These are phyloP conservation scores for Borealophlyctis nickersoniae DNA, from an alignment of 192 early-diverging fungal genomes.

Conservation along the genomic window DNA sequence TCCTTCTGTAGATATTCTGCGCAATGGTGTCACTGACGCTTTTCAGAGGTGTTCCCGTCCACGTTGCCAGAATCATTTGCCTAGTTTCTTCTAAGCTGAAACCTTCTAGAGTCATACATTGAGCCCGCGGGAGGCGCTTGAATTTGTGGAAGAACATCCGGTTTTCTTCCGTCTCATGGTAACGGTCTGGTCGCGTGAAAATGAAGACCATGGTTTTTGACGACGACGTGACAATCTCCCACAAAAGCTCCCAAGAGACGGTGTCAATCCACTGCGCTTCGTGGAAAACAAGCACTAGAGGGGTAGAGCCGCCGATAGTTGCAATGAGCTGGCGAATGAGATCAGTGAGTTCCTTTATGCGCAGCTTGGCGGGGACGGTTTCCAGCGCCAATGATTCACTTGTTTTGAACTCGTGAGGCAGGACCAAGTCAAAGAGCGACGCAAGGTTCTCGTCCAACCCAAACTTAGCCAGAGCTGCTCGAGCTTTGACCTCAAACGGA, in stretches of 20 bases:
- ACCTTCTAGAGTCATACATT: slow-evolving; percentile 28
- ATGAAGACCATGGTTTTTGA: slow-evolving; percentile 26
- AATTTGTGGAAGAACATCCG: slow-evolving; percentile 14
- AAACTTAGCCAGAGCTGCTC: slow-evolving; percentile 16
- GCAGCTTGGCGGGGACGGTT: slow-evolving; percentile 4
- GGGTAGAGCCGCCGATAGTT: slow-evolving; percentile 28
- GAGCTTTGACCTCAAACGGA: slow-evolving; percentile 27
- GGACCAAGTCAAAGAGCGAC: slow-evolving; percentile 32
- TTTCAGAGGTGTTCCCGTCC: slow-evolving; percentile 29
- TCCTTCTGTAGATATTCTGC: slow-evolving; percentile 43
- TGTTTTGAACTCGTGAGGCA: slow-evolving; percentile 32
- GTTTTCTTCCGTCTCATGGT: slow-evolving; percentile 39
- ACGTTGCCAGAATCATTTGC: slow-evolving; percentile 35
- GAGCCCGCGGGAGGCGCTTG: slow-evolving; percentile 27
- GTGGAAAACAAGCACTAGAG: slow-evolving; percentile 38
- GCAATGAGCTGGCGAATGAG: slow-evolving; percentile 33
- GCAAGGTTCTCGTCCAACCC: slow-evolving; percentile 14
- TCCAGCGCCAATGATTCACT: no score
- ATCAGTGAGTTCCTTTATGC: slow-evolving; percentile 41
- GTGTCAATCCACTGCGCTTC: slow-evolving; percentile 51
- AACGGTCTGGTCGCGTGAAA: slow-evolving; percentile 38
- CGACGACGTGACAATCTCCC: slow-evolving; percentile 32
- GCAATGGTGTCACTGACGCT: slow-evolving; percentile 28
- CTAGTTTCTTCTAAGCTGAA: slow-evolving; percentile 38
- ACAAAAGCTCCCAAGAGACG: slow-evolving; percentile 44